Percentiles rank a stretch among this genome's conserved stretches.
Conservation (phyloP, 2,329 filamentous ascomycete genomes). For the Botrytis fabae region DNA sequence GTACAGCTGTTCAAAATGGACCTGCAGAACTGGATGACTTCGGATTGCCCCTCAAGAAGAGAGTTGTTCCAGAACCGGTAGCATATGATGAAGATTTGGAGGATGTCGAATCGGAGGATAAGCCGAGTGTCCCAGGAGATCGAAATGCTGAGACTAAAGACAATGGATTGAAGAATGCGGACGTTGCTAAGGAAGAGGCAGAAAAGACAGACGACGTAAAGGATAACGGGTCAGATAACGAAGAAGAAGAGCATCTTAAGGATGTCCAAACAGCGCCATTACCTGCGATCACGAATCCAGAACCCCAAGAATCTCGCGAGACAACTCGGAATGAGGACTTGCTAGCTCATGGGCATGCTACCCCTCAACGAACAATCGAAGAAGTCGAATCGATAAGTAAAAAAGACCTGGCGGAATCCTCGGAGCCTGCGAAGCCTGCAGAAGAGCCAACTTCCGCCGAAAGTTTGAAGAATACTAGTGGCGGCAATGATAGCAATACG, state of each 20-base stretch:
- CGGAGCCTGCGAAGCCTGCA: conserved; percentile 16
- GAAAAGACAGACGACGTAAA: conserved; percentile 26
- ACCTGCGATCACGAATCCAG: conserved; percentile 29
- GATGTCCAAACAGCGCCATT: conserved; percentile 42
- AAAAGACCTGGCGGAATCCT: conserved; percentile 17
- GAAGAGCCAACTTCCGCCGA: neutral
- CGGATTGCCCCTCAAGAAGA: conserved; percentile 63
- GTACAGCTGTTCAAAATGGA: conserved; percentile 22
- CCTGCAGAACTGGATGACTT: conserved; percentile 65
- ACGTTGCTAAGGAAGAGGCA: neutral
- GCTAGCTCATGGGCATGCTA: conserved; percentile 11
- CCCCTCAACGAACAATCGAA: conserved; percentile 16
- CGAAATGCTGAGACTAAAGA: conserved; percentile 3
- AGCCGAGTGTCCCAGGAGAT: neutral
- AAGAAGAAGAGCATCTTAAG: conserved; percentile 46
- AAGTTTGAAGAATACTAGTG: conserved; percentile 12
- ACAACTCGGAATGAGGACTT: conserved; percentile 8
- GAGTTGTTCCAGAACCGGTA: conserved; percentile 40
- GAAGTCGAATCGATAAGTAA: conserved; percentile 23
- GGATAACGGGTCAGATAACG: conserved; percentile 41
- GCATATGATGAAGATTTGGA: conserved; percentile 27
- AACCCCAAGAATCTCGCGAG: conserved; percentile 26
- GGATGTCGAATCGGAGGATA: neutral
- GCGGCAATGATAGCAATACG: conserved; percentile 5
- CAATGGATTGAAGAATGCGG: conserved; percentile 19